A percentile compares a stretch with the other conserved stretches of the same genome.
Conservation (phyloP, 73 alveolate genomes). For the Diophrys appendiculata region DNA sequence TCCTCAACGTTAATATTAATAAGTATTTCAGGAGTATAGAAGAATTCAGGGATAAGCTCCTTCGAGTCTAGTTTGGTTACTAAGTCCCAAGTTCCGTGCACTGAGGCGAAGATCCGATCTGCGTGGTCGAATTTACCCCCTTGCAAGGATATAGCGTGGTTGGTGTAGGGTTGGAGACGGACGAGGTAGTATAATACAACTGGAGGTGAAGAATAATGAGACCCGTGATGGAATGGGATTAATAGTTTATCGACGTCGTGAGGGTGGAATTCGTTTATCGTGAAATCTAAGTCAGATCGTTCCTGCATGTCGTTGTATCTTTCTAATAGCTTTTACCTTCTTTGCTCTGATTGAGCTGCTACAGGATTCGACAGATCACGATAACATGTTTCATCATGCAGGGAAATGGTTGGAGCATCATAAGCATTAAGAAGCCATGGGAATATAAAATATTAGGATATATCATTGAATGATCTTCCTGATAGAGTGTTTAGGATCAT, state of each 20-base stretch:
- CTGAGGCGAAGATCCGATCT: constrained; percentile 84
- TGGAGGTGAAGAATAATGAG: constrained; percentile 94
- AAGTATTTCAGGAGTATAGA: constrained; percentile 89
- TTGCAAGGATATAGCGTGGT: constrained; percentile 84
- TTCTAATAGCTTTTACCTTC: not conserved
- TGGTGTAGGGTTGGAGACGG: constrained; percentile 86
- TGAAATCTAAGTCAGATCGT: not conserved
- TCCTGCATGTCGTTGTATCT: not conserved
- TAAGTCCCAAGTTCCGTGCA: constrained; percentile 66
- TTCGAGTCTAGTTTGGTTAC: constrained; percentile 29
- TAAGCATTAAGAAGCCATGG: constrained; percentile 90
- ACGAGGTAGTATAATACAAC: constrained; percentile 82
- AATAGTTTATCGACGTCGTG: not conserved
- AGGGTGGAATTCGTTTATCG: not conserved
- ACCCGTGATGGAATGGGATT: constrained; percentile 84
- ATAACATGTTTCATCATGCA: not conserved
- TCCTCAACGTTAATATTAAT: constrained; percentile 45
- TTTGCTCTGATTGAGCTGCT: not conserved
- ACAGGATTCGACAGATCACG: not conserved
- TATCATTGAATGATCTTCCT: constrained; percentile 91
- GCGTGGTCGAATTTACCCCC: constrained; percentile 91
- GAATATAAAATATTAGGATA: constrained; percentile 95
- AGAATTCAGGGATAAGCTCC: constrained; percentile 95
- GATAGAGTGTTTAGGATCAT: constrained; percentile 79
- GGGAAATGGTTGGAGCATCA: constrained; percentile 60